phyloP scores from a whole-genome alignment of 1,284 basidiomycete genomes.

The Xanthoconium separans region DNA sequence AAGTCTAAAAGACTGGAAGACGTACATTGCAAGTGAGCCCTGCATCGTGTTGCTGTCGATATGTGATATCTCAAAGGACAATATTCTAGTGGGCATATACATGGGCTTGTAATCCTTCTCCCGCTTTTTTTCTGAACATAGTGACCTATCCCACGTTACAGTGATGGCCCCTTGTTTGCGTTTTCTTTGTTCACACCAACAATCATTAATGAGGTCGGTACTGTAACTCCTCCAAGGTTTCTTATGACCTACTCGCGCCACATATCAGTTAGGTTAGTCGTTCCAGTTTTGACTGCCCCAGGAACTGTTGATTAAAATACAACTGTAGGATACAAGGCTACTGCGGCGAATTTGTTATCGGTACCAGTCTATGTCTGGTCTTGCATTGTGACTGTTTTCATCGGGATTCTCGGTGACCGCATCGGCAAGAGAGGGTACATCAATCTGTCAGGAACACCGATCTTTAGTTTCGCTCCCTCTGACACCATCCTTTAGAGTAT shows the following conservation, averaged over 20 bases:
- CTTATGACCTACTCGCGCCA: neutral
- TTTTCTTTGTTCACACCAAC: constrained; percentile 58
- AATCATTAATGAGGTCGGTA: constrained; percentile 46
- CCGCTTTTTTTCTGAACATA: neutral
- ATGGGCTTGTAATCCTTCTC: constrained; percentile 41
- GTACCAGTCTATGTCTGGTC: constrained; percentile 52
- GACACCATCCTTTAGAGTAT: constrained; percentile 18
- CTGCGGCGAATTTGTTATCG: constrained; percentile 52
- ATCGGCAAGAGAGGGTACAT: constrained; percentile 45
- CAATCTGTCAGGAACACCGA: constrained; percentile 40
- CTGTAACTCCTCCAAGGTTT: neutral
- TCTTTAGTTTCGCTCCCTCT: constrained; percentile 9
- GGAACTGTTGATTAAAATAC: neutral
- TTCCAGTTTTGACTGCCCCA: neutral
- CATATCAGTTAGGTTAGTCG: constrained; percentile 21
- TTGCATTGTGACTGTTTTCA: constrained; percentile 46
- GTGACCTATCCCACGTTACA: constrained; percentile 12
- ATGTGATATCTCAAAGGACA: neutral
- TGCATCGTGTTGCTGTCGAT: neutral
- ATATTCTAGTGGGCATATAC: constrained; percentile 42
- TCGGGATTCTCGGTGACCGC: constrained; percentile 51
- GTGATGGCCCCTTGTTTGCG: constrained; percentile 52
- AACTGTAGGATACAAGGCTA: constrained; percentile 45
- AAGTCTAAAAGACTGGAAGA: constrained; percentile 52
- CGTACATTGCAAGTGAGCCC: constrained; percentile 45